Evolutionary conservation across 257 asterid genomes (phyloP).

Genomic region (Solanum stenotomum): DNA sequence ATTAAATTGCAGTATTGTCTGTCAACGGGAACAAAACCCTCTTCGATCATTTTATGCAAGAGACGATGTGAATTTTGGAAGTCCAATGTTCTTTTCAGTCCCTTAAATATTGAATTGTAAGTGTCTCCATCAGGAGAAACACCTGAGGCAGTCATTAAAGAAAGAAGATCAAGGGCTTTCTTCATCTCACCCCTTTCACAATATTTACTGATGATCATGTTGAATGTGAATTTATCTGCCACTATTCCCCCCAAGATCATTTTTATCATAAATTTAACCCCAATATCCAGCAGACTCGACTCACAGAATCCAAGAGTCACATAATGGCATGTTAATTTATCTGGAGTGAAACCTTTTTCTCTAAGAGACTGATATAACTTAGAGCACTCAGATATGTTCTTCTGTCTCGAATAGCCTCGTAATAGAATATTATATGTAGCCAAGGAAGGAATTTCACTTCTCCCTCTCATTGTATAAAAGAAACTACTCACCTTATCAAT

Average conservation of each 20-base stretch:
- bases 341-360: slow-evolving; percentile 52
- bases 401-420: slow-evolving; percentile 51
- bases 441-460: slow-evolving; percentile 40
- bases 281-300: slow-evolving; percentile 53
- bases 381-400: slow-evolving; percentile 40
- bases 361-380: slow-evolving; percentile 33
- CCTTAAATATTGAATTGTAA: slow-evolving; percentile 45
- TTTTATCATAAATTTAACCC: slow-evolving; percentile 56
- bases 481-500: slow-evolving; percentile 23
- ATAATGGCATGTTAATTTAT: slow-evolving; percentile 61
- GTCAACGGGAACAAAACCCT: slow-evolving; percentile 45
- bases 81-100: slow-evolving; percentile 42
- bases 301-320: slow-evolving; percentile 51
- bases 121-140: slow-evolving; percentile 43
- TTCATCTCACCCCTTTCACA: slow-evolving; percentile 50
- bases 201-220: slow-evolving; percentile 45
- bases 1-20: slow-evolving; percentile 62
- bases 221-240: slow-evolving; percentile 52
- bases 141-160: slow-evolving; percentile 42
- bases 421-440: slow-evolving; percentile 65
- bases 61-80: slow-evolving; percentile 32
- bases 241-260: slow-evolving; percentile 43
- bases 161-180: slow-evolving; percentile 54
- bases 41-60: slow-evolving; percentile 47
- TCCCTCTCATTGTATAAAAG: slow-evolving; percentile 26